These are phyloP conservation scores for Syncephalastrum racemosum DNA, from an alignment of 371 early-diverging fungal genomes.

Conservation along the genomic window DNA sequence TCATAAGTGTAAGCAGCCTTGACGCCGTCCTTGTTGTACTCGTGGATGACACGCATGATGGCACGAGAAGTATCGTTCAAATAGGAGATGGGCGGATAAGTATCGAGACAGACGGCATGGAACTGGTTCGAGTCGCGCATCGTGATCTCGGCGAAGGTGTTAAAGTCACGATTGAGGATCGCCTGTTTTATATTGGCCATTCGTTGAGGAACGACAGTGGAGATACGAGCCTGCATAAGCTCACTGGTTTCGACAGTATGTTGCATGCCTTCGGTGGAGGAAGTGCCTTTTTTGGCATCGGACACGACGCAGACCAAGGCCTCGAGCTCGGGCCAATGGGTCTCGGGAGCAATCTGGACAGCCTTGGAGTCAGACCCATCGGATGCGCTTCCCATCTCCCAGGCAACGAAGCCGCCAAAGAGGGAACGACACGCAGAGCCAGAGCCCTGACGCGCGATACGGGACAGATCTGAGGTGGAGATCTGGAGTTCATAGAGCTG, in stretches of 20 bases:
- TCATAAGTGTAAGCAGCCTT: constrained; percentile 92
- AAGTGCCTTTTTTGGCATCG: constrained; percentile 89
- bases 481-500: constrained; percentile 74
- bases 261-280: constrained; percentile 98
- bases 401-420: constrained; percentile 97
- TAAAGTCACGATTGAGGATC: constrained; percentile 85
- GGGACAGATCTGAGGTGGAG: constrained; percentile 74
- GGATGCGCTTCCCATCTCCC: constrained; percentile 82
- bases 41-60: constrained; percentile 83
- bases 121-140: constrained; percentile 99
- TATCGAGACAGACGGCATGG: constrained; percentile 95
- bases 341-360: constrained; percentile 85
- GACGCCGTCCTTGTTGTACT: constrained; percentile 78
- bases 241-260: constrained; percentile 89
- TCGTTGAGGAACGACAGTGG: constrained; percentile 78
- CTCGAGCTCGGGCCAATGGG: constrained; percentile 95
- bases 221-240: constrained; percentile 83
- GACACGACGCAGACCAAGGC: constrained; percentile 93
- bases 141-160: constrained; percentile 88
- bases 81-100: constrained; percentile 94
- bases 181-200: constrained; percentile 88
- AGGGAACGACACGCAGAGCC: constrained; percentile 98
- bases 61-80: constrained; percentile 92
- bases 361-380: constrained; percentile 91
- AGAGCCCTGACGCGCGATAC: constrained; percentile 94